Conservation (phyloP, 257 asterid genomes). For the Sherardia arvensis region DNA sequence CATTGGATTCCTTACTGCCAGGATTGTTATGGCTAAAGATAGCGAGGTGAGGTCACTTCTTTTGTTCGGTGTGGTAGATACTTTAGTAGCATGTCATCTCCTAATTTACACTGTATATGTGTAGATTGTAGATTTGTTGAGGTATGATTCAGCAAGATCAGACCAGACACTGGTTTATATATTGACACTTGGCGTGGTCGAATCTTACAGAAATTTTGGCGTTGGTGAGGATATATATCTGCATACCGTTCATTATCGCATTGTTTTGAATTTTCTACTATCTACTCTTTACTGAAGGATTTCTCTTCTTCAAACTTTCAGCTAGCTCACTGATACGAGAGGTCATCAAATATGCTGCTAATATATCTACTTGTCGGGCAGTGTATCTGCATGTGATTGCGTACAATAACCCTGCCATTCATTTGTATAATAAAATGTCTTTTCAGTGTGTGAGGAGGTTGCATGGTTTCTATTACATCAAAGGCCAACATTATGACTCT, state of each 20-base stretch:
- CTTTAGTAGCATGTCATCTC: not conserved
- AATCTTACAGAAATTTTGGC: slow-evolving; percentile 78
- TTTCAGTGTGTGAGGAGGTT: slow-evolving; percentile 73
- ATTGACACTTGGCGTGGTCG: slow-evolving; percentile 86
- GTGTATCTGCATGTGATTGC: slow-evolving; percentile 96
- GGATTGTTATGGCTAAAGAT: slow-evolving; percentile 63
- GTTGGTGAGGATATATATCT: slow-evolving; percentile 45
- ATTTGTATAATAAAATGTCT: slow-evolving; percentile 78
- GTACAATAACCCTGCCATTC: slow-evolving; percentile 85
- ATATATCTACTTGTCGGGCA: slow-evolving; percentile 60
- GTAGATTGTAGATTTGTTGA: slow-evolving; percentile 77
- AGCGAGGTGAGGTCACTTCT: slow-evolving; percentile 64
- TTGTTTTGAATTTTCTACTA: slow-evolving; percentile 9
- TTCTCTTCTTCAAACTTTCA: slow-evolving; percentile 34
- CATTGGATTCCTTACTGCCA: slow-evolving; percentile 87
- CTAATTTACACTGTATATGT: not conserved
- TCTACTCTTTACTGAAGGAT: slow-evolving; percentile 14
- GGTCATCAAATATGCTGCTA: slow-evolving; percentile 72
- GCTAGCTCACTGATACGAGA: slow-evolving; percentile 74
- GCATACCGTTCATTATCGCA: not conserved
- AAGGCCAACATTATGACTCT: slow-evolving; percentile 79
- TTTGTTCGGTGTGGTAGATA: not conserved
- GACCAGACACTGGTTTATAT: slow-evolving; percentile 75
- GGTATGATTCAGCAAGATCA: slow-evolving; percentile 54
- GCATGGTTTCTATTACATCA: slow-evolving; percentile 63